Conservation (phyloP, 1,139 yeast genomes). For the Sugiyamaella xylanicola region DNA sequence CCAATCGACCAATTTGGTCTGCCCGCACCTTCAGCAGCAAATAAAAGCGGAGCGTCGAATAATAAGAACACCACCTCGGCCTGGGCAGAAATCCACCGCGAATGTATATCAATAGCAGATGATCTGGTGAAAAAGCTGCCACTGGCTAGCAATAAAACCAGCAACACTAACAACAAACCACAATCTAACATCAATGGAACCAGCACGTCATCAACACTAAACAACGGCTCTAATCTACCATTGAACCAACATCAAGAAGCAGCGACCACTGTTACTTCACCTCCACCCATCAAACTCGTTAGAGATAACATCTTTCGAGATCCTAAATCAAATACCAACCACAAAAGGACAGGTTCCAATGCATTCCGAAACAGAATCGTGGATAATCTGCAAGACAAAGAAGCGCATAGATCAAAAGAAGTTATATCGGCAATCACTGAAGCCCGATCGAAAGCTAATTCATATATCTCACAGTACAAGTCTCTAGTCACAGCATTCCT, state of each 20-base stretch:
- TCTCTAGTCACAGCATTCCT: conserved; percentile 23
- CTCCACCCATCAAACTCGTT: conserved; percentile 24
- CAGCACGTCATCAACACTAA: too few species aligned
- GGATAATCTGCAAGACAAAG: conserved; percentile 32
- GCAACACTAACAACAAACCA: neutral
- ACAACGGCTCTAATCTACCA: too few species aligned
- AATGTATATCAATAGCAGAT: conserved; percentile 25
- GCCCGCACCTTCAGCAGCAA: conserved; percentile 8
- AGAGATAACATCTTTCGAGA: conserved; percentile 26
- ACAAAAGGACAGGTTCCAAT: conserved; percentile 5
- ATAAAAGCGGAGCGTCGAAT: conserved; percentile 15
- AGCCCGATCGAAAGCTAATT: neutral
- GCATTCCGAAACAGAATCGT: conserved; percentile 18
- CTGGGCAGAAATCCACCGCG: conserved; percentile 33
- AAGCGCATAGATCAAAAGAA: conserved; percentile 31
- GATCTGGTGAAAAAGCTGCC: conserved; percentile 4
- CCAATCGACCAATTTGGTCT: conserved; percentile 12
- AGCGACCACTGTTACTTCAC: conserved; percentile 4
- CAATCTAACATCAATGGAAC: too few species aligned
- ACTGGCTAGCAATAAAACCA: neutral
- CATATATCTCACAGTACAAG: conserved; percentile 19
- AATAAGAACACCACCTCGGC: conserved; percentile 28
- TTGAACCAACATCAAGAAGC: conserved; percentile 15
- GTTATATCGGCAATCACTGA: conserved; percentile 9
- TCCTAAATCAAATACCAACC: conserved; percentile 2